phyloP scores from a whole-genome alignment of 306 rosid species.

The Abrus pulchellus region DNA sequence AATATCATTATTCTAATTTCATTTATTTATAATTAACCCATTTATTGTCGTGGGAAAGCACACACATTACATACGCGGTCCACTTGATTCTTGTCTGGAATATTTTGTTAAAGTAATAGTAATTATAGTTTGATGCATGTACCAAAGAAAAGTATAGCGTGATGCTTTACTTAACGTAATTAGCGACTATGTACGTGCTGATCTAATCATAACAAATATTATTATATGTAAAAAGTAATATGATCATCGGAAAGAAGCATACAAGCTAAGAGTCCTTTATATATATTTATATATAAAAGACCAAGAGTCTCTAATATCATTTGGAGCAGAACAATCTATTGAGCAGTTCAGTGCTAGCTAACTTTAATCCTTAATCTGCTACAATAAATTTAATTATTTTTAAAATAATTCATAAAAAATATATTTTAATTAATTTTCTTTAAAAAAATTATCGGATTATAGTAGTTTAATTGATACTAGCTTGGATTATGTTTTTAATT shows the following conservation, averaged over 20 bases:
- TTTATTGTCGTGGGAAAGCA: not conserved
- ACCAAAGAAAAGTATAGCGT: slow-evolving; percentile 9
- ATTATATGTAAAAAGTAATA: not conserved
- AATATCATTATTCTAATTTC: not conserved
- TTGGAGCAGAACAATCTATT: no score
- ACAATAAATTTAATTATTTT: no score
- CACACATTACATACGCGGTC: not conserved
- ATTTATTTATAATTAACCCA: slow-evolving; percentile 13
- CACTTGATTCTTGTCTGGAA: slow-evolving; percentile 26
- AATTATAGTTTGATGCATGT: slow-evolving; percentile 32
- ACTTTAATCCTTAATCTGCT: no score
- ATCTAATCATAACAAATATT: slow-evolving; percentile 26
- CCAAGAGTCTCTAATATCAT: no score
- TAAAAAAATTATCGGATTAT: no score
- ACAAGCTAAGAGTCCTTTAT: not conserved
- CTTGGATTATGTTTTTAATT: no score
- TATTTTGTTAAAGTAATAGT: slow-evolving; percentile 28
- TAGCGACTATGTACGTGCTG: slow-evolving; percentile 5
- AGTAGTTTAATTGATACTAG: no score
- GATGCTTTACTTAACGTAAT: slow-evolving; percentile 36
- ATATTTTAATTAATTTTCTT: no score
- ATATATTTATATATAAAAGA: not conserved
- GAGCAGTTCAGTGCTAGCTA: no score
- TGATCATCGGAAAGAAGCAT: not conserved
- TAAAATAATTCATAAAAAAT: no score